Base-by-base conservation (phyloP, 495 filamentous ascomycete species). In the Tuber brumale region DNA sequence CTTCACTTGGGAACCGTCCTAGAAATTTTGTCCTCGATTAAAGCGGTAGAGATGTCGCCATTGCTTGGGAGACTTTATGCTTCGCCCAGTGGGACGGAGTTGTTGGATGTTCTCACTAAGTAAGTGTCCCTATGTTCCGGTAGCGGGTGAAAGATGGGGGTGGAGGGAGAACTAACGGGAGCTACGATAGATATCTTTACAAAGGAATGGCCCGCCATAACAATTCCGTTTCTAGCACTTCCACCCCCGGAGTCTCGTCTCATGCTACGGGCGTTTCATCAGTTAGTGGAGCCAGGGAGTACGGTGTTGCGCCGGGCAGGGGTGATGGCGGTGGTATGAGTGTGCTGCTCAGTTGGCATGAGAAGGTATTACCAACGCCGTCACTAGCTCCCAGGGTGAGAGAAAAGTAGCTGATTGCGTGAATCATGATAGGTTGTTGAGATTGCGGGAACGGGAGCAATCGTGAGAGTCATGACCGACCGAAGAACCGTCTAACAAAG, bases 331-430 rank as follows among this genome's bases (percentile, higher is more conserved):
- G 90, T 48, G 89, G 91, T 74, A 92, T 93, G 91, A 92, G 91
- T 79, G 92, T 93, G 70, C 82, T 93, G 79, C 83, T 93, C 81
- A 93, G 90, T 80, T 93, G 91, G 91, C 92, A 93, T 83, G 91
- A 93, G 85, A 93, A 92, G 85, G 79, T 81, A 74, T 72, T 70
- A 6, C 27, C 23, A 21, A 35, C 27, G 31, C 18, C 23, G 51
- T 9, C 3, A 44, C 51, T 57, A 2, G 16, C 16, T n/a, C 42
- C n/a, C 3, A 21, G 27, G 46, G 42, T 66, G 51, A 75, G 70
- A 57, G 39, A 48, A 57, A 43, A 19, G 14, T 44, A 35, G 0
- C 21, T 66, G 44, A 19, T 16, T 44, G n/a, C 61, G 18, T 72
- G 46, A 27, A n/a, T 31, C 31, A 35, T 41, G 4, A 14, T 45